Evolutionary conservation across 2,329 filamentous ascomycete species (phyloP), one percentile per base, ranked within the genome.

Genomic region (Claviceps sp.): DNA sequence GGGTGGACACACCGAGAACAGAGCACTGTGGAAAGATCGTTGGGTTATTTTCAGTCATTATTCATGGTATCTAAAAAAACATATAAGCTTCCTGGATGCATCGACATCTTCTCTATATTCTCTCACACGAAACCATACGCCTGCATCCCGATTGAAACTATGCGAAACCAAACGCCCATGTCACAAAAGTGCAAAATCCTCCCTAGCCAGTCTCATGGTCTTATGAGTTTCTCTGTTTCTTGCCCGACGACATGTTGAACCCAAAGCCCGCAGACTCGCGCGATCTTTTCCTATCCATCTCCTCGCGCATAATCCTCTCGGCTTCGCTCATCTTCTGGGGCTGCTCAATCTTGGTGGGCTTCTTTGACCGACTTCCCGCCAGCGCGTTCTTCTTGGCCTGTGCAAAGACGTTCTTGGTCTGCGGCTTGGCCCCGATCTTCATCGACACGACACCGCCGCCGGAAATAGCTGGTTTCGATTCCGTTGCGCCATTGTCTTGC

Each of bases 251-350:
- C 47, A 73, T 73, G 17, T 68, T 69, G 50, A 73, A 72, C 0
- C 74, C 73, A 50, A 73, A 72, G 0, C 74, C 74, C 1, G 65
- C 66, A 4, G 63, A 63, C 10, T 73, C 76, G 47, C 79, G 71
- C 38, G 73, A 68, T 52, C 83, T 74, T 64, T 89, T 89, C 57
- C 77, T 74, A 59, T 89, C 85, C 67, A 88, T 76, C 62, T 90
- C 86, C 60, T 87, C 84, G 66, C 85, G 87, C 89, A 95, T 95
- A 61, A 93, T 94, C 50, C 85, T 78, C 68, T 91, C 89, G 3
- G 84, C 85, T 63, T 94, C 88, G 61, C 86, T 91, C 78, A 95
- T 91, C 61, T 87, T 93, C 73, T 87, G 89, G 2, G 81, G 82
- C 51, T 77, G 77, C 55, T 81, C 80, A 3, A 78, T 69, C 11